Conservation (phyloP, 75 land plant genomes). For the Selaginella tamariscina region DNA sequence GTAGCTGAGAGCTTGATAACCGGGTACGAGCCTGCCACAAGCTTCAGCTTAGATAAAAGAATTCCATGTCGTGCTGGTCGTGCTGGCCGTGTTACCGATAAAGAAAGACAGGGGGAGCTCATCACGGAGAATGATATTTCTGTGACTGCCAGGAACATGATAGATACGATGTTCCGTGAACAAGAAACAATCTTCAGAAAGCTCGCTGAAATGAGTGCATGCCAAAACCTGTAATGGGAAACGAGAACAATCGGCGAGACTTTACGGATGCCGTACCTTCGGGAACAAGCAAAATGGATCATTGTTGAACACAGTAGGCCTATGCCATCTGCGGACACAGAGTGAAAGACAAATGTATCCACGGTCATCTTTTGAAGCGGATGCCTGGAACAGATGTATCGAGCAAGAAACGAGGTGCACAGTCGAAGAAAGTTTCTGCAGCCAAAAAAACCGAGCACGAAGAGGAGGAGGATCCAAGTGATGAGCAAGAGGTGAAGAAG, state of each 20-base stretch:
- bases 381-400: constrained; percentile 54
- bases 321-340: constrained; percentile 59
- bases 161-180: neutral
- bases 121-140: constrained; percentile 62
- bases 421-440: no score
- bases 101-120: constrained; percentile 65
- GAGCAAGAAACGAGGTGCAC: no score
- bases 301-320: constrained; percentile 83
- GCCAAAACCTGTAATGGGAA: constrained; percentile 51
- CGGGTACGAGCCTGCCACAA: neutral
- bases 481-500: no score
- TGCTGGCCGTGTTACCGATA: constrained; percentile 18
- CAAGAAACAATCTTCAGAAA: constrained; percentile 38
- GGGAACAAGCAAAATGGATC: constrained; percentile 51
- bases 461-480: no score
- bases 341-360: constrained; percentile 45
- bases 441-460: no score
- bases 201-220: constrained; percentile 83
- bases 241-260: neutral
- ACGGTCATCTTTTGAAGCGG: constrained; percentile 88
- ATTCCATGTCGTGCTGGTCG: no score
- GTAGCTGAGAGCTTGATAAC: neutral
- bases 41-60: neutral
- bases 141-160: constrained; percentile 38
- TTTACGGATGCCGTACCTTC: constrained; percentile 40